Percentiles rank a stretch among this genome's conserved stretches.
phyloP scores from a whole-genome alignment of 2,329 filamentous ascomycete genomes.

The Fusarium sp. region DNA sequence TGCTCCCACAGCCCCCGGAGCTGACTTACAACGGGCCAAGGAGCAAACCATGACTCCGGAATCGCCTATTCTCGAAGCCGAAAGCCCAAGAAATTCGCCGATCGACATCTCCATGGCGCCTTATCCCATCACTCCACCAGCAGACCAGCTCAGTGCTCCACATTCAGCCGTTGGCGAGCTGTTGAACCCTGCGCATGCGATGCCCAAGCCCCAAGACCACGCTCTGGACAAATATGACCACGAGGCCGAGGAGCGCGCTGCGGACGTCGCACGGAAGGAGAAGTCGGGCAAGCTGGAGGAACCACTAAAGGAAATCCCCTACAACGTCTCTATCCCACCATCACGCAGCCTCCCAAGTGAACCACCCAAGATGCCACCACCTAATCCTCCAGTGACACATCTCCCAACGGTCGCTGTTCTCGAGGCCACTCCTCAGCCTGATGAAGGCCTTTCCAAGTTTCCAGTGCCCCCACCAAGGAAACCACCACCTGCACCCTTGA shows the following conservation, averaged over 20 bases:
- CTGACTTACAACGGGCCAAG: constrained; percentile 44
- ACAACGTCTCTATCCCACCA: constrained; percentile 65
- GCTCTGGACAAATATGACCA: constrained; percentile 67
- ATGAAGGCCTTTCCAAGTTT: constrained; percentile 63
- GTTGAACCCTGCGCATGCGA: constrained; percentile 66
- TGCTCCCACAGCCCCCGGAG: constrained; percentile 34
- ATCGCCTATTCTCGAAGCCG: constrained; percentile 63
- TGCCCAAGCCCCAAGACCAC: constrained; percentile 72
- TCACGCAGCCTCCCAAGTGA: constrained; percentile 66
- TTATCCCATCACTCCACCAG: constrained; percentile 73
- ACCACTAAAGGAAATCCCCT: constrained; percentile 59
- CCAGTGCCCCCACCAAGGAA: constrained; percentile 77
- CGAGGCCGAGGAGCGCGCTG: constrained; percentile 63
- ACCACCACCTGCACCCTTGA: constrained; percentile 84
- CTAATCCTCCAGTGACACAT: constrained; percentile 57
- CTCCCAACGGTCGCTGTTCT: constrained; percentile 56
- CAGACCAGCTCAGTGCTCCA: constrained; percentile 58
- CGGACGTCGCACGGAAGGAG: constrained; percentile 59
- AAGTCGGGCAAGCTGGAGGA: constrained; percentile 58
- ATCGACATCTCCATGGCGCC: constrained; percentile 69
- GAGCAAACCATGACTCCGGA: constrained; percentile 49
- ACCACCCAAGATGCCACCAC: constrained; percentile 65
- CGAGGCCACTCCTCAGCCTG: constrained; percentile 58
- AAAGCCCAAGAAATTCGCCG: constrained; percentile 67
- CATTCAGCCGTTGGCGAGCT: constrained; percentile 62